Conservation (phyloP, 768 basidiomycete genomes). For the Russula griseocarnosa region DNA sequence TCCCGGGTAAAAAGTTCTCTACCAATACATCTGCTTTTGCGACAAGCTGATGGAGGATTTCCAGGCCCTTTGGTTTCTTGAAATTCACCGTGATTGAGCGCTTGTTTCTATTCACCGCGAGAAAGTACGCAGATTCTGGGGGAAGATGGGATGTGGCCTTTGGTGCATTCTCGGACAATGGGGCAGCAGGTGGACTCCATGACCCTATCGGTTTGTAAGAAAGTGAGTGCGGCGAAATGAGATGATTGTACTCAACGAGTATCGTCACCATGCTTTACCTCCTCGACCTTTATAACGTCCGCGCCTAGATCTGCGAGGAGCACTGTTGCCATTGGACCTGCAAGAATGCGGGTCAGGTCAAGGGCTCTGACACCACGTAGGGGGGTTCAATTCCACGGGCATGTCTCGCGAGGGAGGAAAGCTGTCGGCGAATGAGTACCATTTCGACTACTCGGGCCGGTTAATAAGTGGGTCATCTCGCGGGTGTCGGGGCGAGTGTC, state of each 20-base stretch:
- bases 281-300: constrained; percentile 91
- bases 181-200: constrained; percentile 41
- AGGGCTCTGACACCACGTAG: constrained; percentile 77
- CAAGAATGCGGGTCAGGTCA: constrained; percentile 85
- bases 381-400: constrained; percentile 61
- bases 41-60: constrained; percentile 68
- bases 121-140: constrained; percentile 90
- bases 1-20: constrained; percentile 85
- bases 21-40: constrained; percentile 78
- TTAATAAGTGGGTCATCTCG: neutral
- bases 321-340: constrained; percentile 93
- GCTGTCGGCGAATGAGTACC: no score
- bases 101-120: constrained; percentile 85
- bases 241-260: constrained; percentile 52
- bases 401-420: neutral
- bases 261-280: constrained; percentile 78
- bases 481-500: neutral
- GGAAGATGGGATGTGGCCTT: constrained; percentile 60
- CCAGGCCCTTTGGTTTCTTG: constrained; percentile 71
- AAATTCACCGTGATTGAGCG: constrained; percentile 87
- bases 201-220: constrained; percentile 29
- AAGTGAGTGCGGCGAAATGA: neutral
- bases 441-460: neutral
- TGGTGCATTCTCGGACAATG: constrained; percentile 42
- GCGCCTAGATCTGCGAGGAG: constrained; percentile 89